Evolutionary conservation across 2,329 filamentous ascomycete genomes (phyloP).

Genomic region (Graphiopsis chlorocephala): DNA sequence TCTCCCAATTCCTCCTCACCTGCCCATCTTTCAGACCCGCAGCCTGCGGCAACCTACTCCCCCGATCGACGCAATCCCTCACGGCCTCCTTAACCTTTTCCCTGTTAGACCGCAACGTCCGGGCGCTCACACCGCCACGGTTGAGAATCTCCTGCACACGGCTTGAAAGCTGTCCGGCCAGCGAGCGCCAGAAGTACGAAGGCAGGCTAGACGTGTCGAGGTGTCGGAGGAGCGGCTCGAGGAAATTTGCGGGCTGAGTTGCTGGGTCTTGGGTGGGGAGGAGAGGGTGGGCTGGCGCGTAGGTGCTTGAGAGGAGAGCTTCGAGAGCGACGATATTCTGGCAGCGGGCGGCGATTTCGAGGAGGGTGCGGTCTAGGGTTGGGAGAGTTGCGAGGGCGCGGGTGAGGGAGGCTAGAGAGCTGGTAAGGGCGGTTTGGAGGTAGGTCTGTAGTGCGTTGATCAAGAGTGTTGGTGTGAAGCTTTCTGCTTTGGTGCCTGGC

Average conservation of each 20-base stretch:
- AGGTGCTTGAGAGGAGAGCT: conserved; percentile 66
- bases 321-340: conserved; percentile 91
- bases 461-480: conserved; percentile 66
- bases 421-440: conserved; percentile 75
- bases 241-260: conserved; percentile 49
- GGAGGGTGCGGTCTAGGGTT: conserved; percentile 74
- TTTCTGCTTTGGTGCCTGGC: conserved; percentile 41
- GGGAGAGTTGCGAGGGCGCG: conserved; percentile 77
- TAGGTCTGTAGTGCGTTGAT: conserved; percentile 77
- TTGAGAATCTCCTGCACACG: conserved; percentile 81
- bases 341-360: conserved; percentile 78
- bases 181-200: conserved; percentile 89
- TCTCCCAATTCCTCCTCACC: conserved; percentile 64
- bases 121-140: conserved; percentile 77
- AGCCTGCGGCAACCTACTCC: conserved; percentile 63
- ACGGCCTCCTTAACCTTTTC: conserved; percentile 74
- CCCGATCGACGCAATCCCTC: conserved; percentile 76
- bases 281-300: conserved; percentile 67
- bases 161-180: conserved; percentile 72
- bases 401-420: conserved; percentile 70
- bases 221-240: conserved; percentile 65
- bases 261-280: conserved; percentile 38
- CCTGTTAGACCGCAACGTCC: conserved; percentile 74
- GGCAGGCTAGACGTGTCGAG: conserved; percentile 85
- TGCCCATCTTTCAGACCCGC: conserved; percentile 45